A percentile compares a stretch with the other conserved stretches of the same genome.
Conservation (phyloP, 2,329 filamentous ascomycete genomes). For the Colletotrichum noveboracense region DNA sequence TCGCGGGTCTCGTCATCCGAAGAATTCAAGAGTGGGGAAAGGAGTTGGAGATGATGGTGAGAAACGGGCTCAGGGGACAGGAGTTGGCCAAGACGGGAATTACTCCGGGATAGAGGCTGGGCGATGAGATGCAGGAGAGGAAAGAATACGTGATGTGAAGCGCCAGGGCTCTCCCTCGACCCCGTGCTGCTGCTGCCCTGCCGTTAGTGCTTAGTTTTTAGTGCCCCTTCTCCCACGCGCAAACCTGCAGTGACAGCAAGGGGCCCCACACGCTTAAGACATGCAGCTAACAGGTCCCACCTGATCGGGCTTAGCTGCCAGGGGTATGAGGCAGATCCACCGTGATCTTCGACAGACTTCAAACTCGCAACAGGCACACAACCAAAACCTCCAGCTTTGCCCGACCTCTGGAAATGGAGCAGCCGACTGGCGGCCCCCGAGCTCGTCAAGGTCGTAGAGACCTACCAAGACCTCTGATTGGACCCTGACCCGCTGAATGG, state of each 20-base stretch:
- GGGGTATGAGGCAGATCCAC: slow-evolving; percentile 20
- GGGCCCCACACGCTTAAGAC: background rate
- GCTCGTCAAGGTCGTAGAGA: background rate
- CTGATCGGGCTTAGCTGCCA: slow-evolving; percentile 12
- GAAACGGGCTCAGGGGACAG: background rate
- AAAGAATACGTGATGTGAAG: background rate
- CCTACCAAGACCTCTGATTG: background rate
- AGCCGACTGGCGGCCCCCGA: background rate
- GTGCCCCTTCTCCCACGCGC: background rate
- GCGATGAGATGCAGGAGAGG: background rate
- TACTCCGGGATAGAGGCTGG: background rate
- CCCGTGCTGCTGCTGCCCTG: background rate
- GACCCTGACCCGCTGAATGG: background rate
- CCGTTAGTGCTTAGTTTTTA: background rate
- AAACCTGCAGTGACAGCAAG: background rate
- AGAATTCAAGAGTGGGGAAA: background rate
- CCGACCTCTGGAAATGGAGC: background rate
- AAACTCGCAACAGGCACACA: slow-evolving; percentile 16
- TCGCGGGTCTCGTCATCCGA: slow-evolving; percentile 13
- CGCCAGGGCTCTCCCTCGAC: background rate
- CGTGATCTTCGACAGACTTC: slow-evolving; percentile 22
- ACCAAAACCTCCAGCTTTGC: background rate
- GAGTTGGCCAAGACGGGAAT: slow-evolving; percentile 6
- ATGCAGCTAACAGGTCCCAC: background rate
- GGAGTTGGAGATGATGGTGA: background rate